Conservation (phyloP, 2,329 filamentous ascomycete species). For the Cladophialophora psammophila region DNA sequence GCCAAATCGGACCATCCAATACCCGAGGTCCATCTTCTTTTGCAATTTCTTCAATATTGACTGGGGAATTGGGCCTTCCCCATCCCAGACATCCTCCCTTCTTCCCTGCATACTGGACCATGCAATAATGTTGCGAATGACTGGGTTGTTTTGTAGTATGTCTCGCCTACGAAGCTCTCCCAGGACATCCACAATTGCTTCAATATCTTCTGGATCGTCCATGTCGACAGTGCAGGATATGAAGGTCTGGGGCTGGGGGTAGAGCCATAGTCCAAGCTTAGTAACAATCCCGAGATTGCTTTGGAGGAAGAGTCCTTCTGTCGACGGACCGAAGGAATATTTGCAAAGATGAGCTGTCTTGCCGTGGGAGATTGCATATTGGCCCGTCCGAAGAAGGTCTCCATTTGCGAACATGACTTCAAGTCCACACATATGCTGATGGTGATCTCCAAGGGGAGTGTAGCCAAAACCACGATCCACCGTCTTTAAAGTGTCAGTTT, state of each 20-base stretch:
- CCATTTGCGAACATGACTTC: slow-evolving; percentile 53
- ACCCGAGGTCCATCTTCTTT: background rate
- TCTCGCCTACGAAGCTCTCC: background rate
- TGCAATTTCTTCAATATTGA: background rate
- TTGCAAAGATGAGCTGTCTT: background rate
- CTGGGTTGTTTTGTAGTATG: background rate
- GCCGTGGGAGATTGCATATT: slow-evolving; percentile 43
- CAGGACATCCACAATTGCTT: background rate
- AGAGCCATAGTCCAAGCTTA: slow-evolving; percentile 34
- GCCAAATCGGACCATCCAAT: background rate
- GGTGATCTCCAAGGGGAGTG: slow-evolving; percentile 51
- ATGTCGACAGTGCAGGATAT: slow-evolving; percentile 46
- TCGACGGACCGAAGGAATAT: slow-evolving; percentile 12
- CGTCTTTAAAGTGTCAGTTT: too few species aligned
- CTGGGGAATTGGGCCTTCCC: background rate
- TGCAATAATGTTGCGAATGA: background rate
- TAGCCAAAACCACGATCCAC: slow-evolving; percentile 52
- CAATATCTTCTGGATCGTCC: slow-evolving; percentile 18
- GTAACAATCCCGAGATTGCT: slow-evolving; percentile 37
- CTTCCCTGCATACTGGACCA: background rate
- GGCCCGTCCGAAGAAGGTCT: slow-evolving; percentile 49
- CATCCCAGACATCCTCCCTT: background rate
- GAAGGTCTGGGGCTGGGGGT: slow-evolving; percentile 38
- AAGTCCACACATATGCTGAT: slow-evolving; percentile 53
- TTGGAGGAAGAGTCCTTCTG: slow-evolving; percentile 34